Base-by-base conservation (phyloP, 163 green algal species). In the Scenedesmus sp. region DNA sequence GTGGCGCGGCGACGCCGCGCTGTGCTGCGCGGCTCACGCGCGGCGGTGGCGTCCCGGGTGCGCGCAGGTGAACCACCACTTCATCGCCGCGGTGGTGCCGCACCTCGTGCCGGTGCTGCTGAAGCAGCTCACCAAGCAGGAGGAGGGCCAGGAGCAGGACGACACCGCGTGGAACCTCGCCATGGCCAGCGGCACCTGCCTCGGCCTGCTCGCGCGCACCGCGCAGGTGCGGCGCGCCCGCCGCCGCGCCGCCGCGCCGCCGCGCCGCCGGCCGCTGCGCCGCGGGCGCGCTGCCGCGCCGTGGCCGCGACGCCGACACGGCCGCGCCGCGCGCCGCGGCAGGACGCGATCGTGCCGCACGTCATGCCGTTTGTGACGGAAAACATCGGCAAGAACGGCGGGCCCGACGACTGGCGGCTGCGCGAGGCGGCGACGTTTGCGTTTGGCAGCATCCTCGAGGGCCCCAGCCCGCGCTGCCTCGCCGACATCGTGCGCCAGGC, bases 381-480 rank as follows among this genome's bases (percentile, higher is more conserved):
- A 42, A 95, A 97, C 86, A 94, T 97, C 75, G 82, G 73, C 70
- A 92, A 93, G 63, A 89, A 87, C 54, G 80, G 72, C 6, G 75
- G 28, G 9, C 82, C 89, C 29, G 90, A 94, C 29, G 92, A 97
- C 82, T 99, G 96, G 96, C 90, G 93, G 14, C 81, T 81, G 31
- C 83, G 96, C 4, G 96, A 99, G 82, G 96, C 94, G 9, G 96
- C 96, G 26, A 98, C 95, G 18, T 97, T 97, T 85, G 96, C 96
- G 1, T 98, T 99, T 87, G 95, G 96, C 31, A 93, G 88, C 54
- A 97, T 99, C 60, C 85, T 99, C 70, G 95, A 99, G 76, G 96
- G 96, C 1, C 94, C 95, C 2, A 70, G 70, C 20, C 77, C 81
- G 18, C 78, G 84, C 17, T 80, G 86, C 24, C 86, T 99, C 44